Evolutionary conservation across 2,329 filamentous ascomycete species (phyloP).

Genomic region (Teratosphaeriaceae sp.): DNA sequence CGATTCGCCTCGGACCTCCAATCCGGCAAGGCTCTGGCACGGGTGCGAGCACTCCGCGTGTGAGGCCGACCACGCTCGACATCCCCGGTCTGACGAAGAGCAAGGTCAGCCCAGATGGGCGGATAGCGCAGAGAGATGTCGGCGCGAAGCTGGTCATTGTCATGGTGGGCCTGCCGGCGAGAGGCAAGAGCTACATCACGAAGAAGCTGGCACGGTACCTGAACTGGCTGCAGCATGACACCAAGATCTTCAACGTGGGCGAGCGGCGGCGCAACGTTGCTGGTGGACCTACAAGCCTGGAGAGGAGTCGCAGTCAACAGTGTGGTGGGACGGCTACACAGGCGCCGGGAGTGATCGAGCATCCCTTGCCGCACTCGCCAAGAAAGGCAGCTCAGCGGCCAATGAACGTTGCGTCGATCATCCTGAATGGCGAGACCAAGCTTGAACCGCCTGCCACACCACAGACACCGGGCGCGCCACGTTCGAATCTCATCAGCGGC

Average conservation of each 20-base stretch:
- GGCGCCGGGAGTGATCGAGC: conserved; percentile 6
- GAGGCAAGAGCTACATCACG: conserved; percentile 97
- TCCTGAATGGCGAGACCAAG: conserved; percentile 51
- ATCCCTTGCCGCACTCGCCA: conserved; percentile 7
- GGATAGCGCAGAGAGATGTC: conserved; percentile 88
- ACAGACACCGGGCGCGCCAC: conserved; percentile 18
- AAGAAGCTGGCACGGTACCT: conserved; percentile 95
- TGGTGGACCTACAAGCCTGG: conserved; percentile 41
- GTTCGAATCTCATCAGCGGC: not conserved
- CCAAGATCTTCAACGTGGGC: conserved; percentile 94
- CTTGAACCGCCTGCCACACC: conserved; percentile 29
- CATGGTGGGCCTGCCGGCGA: conserved; percentile 93
- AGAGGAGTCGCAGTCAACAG: conserved; percentile 25
- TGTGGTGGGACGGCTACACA: conserved; percentile 6
- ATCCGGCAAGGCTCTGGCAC: conserved; percentile 67
- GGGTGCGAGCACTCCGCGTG: conserved; percentile 69
- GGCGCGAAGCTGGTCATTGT: conserved; percentile 95
- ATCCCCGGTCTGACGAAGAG: conserved; percentile 96
- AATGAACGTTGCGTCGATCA: conserved; percentile 46
- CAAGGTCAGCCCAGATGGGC: conserved; percentile 88
- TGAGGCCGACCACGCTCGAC: conserved; percentile 90
- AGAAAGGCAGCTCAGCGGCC: conserved; percentile 13
- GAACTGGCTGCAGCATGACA: conserved; percentile 96
- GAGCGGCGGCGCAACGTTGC: conserved; percentile 78
- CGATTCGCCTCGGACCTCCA: conserved; percentile 49